Evolutionary conservation across 345 rosid species (phyloP), one percentile per base, ranked within the genome.

Genomic region (Pelargonium nanum): DNA sequence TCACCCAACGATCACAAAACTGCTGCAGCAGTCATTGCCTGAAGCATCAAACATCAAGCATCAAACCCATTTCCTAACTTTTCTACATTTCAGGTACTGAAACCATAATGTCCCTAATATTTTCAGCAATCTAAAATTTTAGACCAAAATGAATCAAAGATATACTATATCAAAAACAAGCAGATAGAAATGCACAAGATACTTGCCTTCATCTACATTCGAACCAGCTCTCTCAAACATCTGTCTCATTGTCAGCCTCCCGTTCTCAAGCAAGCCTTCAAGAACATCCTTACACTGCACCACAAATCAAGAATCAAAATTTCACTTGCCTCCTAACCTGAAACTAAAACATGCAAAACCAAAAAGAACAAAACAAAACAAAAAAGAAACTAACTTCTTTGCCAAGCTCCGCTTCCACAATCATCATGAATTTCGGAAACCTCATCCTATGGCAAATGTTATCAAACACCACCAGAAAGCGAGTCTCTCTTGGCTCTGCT

Each of bases 161-260:
- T 10, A 4, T 8, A 28, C 34, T 28, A 28, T 3, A 3, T 8
- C 34, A 28, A 28, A 28, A 28, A 3, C 4, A 28, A 28, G 8
- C 34, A 28, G 34, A n/a, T n/a, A 34, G 45, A 34, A 5, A 45
- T 26, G 20, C 4, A 61, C 19, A 61, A 5, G 25, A 61, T 24
- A 74, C 78, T 81, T 66, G 68, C 89, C 89, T 76, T 69, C 78
- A 51, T 66, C 70, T 59, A 26, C 52, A 64, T 26, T 61, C 6
- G 73, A 58, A 60, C 65, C 74, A 44, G 78, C 85, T 73, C 86
- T 74, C 59, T 88, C 92, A 66, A 74, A 63, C 65, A 89, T 82
- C 69, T 89, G 91, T 48, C 80, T 79, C 72, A 85, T 58, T 40
- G 95, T 75, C 61, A 89, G 95, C 80, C 96, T 82, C 61, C 95